Base-by-base conservation (phyloP, 2,329 filamentous ascomycete species). In the Phyllosticta ampelicida region DNA sequence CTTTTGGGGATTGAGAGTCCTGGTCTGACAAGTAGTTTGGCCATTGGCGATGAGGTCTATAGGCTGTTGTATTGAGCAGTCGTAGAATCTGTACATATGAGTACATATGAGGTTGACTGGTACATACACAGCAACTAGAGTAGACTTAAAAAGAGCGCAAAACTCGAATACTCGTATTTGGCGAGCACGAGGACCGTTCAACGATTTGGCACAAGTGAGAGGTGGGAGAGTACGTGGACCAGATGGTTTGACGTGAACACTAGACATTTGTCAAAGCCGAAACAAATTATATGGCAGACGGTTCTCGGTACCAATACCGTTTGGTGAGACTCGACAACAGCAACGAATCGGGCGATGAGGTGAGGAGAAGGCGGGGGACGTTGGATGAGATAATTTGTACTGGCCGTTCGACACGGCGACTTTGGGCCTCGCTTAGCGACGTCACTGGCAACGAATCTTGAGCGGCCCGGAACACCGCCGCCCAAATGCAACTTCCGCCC, bases 1-100 rank as follows among this genome's bases (percentile, higher is more conserved):
- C 70, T 97, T 63, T 68, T 97, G 65, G 92, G 90, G 0, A 96
- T 96, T 64, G 92, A 97, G 77, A 95, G 89, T 71, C 92, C 92
- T 0, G 92, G 92, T 4, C 74, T 97, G 71, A 97, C 92, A 52
- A 94, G 89, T 70, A 84, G 81, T 65, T 74, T 97, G 74, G 90
- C 90, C 1, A 92, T 96, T 72, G 91, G 80, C 3, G 89, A 95
- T 68, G 80, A 82, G 76, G 90, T 96, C 9, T 74, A 82, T 63
- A 69, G 65, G 1, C 67, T 85, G 54, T 62, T 85, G 64, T 83
- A 84, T 66, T 57, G 64, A 48, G 70, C 52, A 48, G 36, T 18
- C 29, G 16, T 19, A n/a, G n/a, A n/a, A 48, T 19, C 21, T 9
- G 21, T 48, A 29, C 48, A 53, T 6, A 48, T 18, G 36, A 13